These are phyloP conservation scores for Penicillium coprophilum DNA, from an alignment of 495 filamentous ascomycete species.

Conservation along the genomic window DNA sequence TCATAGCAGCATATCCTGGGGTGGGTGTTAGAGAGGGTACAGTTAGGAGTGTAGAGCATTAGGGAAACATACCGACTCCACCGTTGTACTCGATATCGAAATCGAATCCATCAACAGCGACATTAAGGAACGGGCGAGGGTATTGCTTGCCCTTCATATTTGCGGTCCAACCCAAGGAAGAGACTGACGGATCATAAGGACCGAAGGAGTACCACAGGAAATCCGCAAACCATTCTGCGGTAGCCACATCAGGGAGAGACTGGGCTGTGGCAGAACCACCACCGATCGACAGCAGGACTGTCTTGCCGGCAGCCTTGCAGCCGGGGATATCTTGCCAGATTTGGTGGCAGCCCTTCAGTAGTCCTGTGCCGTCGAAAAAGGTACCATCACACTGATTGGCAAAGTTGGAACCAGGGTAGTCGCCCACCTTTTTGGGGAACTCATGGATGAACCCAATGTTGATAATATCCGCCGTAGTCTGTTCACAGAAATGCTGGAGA, in stretches of 20 bases:
- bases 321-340: slow-evolving; percentile 59
- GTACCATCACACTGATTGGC: slow-evolving; percentile 61
- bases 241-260: slow-evolving; percentile 30
- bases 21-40: slow-evolving; percentile 15
- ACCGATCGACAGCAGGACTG: slow-evolving; percentile 64
- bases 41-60: slow-evolving; percentile 4
- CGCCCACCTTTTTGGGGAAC: slow-evolving; percentile 56
- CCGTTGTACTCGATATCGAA: slow-evolving; percentile 60
- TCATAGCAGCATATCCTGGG: slow-evolving; percentile 47
- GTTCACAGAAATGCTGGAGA: slow-evolving; percentile 57
- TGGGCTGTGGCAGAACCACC: slow-evolving; percentile 49
- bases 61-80: slow-evolving; percentile 43
- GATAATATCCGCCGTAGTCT: slow-evolving; percentile 63
- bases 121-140: slow-evolving; percentile 61
- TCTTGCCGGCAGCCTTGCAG: slow-evolving; percentile 67
- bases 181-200: slow-evolving; percentile 28
- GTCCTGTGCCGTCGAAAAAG: slow-evolving; percentile 40
- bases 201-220: slow-evolving; percentile 66
- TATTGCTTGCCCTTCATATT: slow-evolving; percentile 3
- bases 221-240: slow-evolving; percentile 53
- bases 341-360: slow-evolving; percentile 50
- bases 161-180: neutral
- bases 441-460: slow-evolving; percentile 63
- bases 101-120: slow-evolving; percentile 70
- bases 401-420: slow-evolving; percentile 62